Evolutionary conservation across 768 basidiomycete species (phyloP).

Genomic region (Phanerochaete carnosa): DNA sequence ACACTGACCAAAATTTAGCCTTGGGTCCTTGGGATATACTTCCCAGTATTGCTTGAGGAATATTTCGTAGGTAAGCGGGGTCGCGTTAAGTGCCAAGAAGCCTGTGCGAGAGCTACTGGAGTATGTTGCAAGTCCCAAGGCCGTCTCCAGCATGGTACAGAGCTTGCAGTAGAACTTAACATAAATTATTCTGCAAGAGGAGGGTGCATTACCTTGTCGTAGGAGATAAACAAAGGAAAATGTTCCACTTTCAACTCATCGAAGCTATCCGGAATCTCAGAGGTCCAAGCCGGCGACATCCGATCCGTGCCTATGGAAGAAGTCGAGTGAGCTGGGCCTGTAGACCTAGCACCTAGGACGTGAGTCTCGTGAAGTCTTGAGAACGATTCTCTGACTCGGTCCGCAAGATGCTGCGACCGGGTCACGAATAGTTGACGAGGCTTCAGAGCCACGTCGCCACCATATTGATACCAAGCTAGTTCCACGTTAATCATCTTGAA

Average conservation of each 20-base stretch:
- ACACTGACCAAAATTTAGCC: constrained; percentile 47
- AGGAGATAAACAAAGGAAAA: constrained; percentile 71
- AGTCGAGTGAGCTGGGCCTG: constrained; percentile 11
- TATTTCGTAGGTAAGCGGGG: constrained; percentile 38
- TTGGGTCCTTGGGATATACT: constrained; percentile 47
- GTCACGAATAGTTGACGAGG: constrained; percentile 74
- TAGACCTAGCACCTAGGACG: constrained; percentile 7
- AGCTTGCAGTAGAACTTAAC: constrained; percentile 30
- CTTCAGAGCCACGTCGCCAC: constrained; percentile 32
- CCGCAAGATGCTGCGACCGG: constrained; percentile 60
- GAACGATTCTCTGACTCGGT: constrained; percentile 72
- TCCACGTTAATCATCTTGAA: constrained; percentile 75
- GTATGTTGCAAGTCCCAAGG: constrained; percentile 23
- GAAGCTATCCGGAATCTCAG: constrained; percentile 42
- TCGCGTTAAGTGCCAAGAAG: not conserved
- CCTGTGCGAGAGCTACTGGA: not conserved
- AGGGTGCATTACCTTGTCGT: constrained; percentile 43
- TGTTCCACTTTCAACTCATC: constrained; percentile 55
- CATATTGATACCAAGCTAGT: constrained; percentile 41
- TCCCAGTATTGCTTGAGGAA: constrained; percentile 58
- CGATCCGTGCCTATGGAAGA: too few relatives aligned
- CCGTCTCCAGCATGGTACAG: constrained; percentile 45
- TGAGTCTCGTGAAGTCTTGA: constrained; percentile 43
- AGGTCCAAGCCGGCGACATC: constrained; percentile 29
- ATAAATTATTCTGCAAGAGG: not conserved